These are phyloP conservation scores for Hypoxylon intermedium DNA, from an alignment of 495 filamentous ascomycete species.

Conservation along the genomic window DNA sequence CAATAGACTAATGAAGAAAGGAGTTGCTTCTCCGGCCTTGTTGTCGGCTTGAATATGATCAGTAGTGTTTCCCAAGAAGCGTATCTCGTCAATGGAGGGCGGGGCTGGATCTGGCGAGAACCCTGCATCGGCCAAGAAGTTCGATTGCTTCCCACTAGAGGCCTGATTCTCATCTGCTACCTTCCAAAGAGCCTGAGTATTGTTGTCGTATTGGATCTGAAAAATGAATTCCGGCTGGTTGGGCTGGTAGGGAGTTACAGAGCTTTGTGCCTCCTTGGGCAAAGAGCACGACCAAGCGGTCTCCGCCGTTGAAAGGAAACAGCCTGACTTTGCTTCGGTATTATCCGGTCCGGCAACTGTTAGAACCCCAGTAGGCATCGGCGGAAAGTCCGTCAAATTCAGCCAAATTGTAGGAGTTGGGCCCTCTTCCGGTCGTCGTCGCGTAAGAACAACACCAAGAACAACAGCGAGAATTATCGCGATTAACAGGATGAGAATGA, in stretches of 20 bases:
- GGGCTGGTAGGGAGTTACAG: constrained; percentile 63
- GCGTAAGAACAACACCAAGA: constrained; percentile 66
- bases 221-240: constrained; percentile 79
- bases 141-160: constrained; percentile 6
- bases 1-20: constrained; percentile 69
- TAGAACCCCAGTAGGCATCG: constrained; percentile 80
- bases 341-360: constrained; percentile 74
- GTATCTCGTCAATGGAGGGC: constrained; percentile 71
- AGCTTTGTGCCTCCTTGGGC: constrained; percentile 74
- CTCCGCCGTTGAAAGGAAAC: constrained; percentile 62
- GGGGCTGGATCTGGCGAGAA: constrained; percentile 68
- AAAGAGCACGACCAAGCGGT: constrained; percentile 84
- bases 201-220: constrained; percentile 81
- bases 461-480: constrained; percentile 67
- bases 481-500: constrained; percentile 63
- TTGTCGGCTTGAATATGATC: constrained; percentile 67
- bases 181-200: constrained; percentile 59
- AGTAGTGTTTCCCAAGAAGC: constrained; percentile 83
- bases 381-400: constrained; percentile 84
- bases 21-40: constrained; percentile 70
- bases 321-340: constrained; percentile 63
- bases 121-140: constrained; percentile 31
- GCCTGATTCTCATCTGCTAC: constrained; percentile 34
- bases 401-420: constrained; percentile 61
- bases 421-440: constrained; percentile 48